Evolutionary conservation across 331 rosid species (phyloP), one percentile per base, ranked within the genome.

Genomic region (Phaseolus coccineus): DNA sequence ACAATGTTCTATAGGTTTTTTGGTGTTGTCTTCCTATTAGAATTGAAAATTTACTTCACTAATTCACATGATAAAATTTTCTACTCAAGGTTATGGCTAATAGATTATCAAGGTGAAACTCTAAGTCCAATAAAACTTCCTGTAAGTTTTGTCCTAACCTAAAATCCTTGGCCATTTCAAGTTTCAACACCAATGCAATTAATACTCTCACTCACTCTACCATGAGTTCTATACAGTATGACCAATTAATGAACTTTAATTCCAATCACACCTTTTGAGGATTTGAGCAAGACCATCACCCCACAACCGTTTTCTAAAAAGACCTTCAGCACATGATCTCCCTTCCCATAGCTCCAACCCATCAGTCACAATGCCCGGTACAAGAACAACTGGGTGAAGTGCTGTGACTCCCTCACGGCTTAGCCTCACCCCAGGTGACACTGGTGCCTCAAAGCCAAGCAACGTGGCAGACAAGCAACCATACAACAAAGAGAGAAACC

Each of bases 311-410:
- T 90, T 86, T 48, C 96, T 62, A 56, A 91, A 93, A 3, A 93
- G 84, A 2, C 80, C 90, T 59, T 85, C 76, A 62, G 97, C 90
- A 81, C 96, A 91, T 73, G 95, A 92, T 85, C 80, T 86, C 35
- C 97, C 98, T 78, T 90, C 97, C 97, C 97, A 93, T 5, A 93
- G 93, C 82, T 93, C 97, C 33, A 90, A 83, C 16, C 98, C 98
- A 25, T 92, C 92, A 63, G 87, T 91, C 5, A 90, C 84, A 72
- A 93, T 85, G 33, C 97, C 97, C 6, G 95, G 95, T 35, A 93
- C 93, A 27, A 93, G 51, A 73, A 93, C 86, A 47, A 93, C 91
- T 0, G 97, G 98, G 79, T 91, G 98, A 71, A 84, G 80, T 31
- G 85, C 87, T 8, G 71, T 58, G 31, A 93, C 55, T 8, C 94